Evolutionary conservation across 495 filamentous ascomycete genomes (phyloP).

Genomic region (Copromyces sp.): DNA sequence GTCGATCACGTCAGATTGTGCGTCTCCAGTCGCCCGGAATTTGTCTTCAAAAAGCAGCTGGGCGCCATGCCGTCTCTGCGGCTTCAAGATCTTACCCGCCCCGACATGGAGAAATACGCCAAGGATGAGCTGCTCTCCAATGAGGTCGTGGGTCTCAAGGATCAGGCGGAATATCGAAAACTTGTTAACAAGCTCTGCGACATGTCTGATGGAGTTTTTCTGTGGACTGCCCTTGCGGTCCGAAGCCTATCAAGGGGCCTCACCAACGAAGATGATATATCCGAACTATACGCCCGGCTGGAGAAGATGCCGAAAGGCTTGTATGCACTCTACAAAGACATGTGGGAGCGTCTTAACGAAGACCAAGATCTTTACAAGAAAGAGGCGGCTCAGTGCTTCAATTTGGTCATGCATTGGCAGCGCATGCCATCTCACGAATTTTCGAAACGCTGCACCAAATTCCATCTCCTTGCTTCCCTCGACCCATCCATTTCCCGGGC

Average conservation of each 20-base stretch:
- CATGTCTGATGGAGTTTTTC: conserved; percentile 29
- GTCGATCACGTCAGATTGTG: conserved; percentile 7
- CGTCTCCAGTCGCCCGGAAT: conserved; percentile 12
- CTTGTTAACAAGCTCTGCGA: conserved; percentile 12
- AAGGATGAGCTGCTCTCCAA: conserved; percentile 8
- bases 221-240: conserved; percentile 31
- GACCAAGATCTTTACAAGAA: conserved; percentile 3
- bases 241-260: conserved; percentile 22
- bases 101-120: conserved; percentile 24
- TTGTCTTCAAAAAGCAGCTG: conserved; percentile 1
- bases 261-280: conserved; percentile 16
- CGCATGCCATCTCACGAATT: too few relatives aligned
- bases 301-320: conserved; percentile 19
- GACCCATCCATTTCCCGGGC: not conserved
- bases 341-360: conserved; percentile 12
- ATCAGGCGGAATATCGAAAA: not conserved
- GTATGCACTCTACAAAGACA: conserved; percentile 16
- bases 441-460: not conserved
- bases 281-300: conserved; percentile 16
- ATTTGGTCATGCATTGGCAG: conserved; percentile 4
- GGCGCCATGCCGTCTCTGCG: conserved; percentile 4
- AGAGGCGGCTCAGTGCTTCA: conserved; percentile 9
- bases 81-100: conserved; percentile 23
- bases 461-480: conserved; percentile 1
- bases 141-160: not conserved